Conservation (phyloP, 78 protist genomes). For the Bodo saltans region DNA sequence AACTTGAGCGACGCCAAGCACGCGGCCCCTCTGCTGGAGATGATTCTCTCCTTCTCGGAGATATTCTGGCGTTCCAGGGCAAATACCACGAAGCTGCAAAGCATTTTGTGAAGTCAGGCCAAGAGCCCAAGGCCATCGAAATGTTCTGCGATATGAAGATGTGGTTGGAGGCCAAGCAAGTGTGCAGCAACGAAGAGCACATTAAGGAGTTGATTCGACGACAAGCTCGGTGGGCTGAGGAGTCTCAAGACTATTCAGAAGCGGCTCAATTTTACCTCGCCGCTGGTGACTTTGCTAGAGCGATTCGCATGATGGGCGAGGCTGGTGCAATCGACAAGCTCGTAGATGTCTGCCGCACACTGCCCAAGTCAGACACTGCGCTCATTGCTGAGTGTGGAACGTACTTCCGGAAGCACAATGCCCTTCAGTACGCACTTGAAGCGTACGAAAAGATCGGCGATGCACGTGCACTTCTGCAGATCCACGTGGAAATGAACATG, state of each 20-base stretch:
- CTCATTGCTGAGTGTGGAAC: not conserved
- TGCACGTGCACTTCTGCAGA: conserved; percentile 16
- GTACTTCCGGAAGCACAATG: conserved; percentile 26
- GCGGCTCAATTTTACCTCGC: conserved; percentile 39
- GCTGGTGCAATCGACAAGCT: not conserved
- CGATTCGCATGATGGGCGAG: conserved; percentile 33
- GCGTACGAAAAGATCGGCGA: conserved; percentile 44
- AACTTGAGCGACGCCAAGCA: not conserved
- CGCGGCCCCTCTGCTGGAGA: not conserved
- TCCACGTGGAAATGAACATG: conserved; percentile 30
- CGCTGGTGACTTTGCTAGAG: conserved; percentile 35
- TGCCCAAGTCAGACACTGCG: not conserved
- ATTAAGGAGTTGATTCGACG: conserved; percentile 24
- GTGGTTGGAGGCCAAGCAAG: conserved; percentile 44
- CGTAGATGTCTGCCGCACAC: not conserved
- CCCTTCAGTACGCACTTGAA: conserved; percentile 40
- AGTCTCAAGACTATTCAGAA: conserved; percentile 21
- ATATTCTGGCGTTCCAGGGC: conserved; percentile 61
- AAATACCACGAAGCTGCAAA: conserved; percentile 50
- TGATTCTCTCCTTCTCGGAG: conserved; percentile 29
- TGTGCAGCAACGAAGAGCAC: conserved; percentile 15
- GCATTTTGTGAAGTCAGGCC: conserved; percentile 20
- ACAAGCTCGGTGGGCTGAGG: conserved; percentile 55
- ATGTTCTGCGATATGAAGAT: conserved; percentile 53
- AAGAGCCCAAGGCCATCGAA: conserved; percentile 35